phyloP scores from a whole-genome alignment of 1,284 basidiomycete genomes.

The Vanrija sp. region DNA sequence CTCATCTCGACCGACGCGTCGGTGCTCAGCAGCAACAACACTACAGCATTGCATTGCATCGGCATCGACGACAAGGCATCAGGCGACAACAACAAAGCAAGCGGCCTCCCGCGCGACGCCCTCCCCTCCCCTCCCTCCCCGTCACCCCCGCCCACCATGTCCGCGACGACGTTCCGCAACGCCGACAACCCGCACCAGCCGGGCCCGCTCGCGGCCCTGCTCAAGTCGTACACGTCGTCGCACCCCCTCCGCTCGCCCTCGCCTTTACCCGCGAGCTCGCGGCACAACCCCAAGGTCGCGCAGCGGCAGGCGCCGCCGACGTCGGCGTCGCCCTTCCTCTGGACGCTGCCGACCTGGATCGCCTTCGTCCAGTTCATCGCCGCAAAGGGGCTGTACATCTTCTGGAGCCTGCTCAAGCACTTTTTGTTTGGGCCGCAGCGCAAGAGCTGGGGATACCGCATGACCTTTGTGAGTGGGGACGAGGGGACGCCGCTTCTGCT shows the following conservation, averaged over 20 bases:
- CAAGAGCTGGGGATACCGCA: constrained; percentile 49
- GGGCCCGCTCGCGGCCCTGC: constrained; percentile 28
- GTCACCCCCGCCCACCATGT: background rate
- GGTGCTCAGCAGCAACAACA: too few species aligned
- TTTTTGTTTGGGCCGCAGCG: constrained; percentile 42
- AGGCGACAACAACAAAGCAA: background rate
- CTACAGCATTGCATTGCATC: too few species aligned
- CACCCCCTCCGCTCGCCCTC: constrained; percentile 44
- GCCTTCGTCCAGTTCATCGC: constrained; percentile 37
- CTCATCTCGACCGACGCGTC: too few species aligned
- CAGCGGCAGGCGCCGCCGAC: constrained; percentile 39
- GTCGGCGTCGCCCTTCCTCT: constrained; percentile 31
- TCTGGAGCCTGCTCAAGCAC: constrained; percentile 39
- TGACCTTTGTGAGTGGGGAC: constrained; percentile 38
- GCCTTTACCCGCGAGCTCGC: constrained; percentile 42
- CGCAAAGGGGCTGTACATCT: constrained; percentile 42
- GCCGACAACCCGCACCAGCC: constrained; percentile 6
- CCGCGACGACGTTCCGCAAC: constrained; percentile 8
- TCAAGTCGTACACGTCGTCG: constrained; percentile 35
- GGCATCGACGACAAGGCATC: too few species aligned
- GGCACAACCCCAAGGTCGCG: constrained; percentile 36
- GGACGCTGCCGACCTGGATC: constrained; percentile 41
- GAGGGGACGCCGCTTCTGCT: background rate
- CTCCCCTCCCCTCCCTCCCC: too few species aligned
- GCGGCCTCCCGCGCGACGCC: too few species aligned